These are phyloP conservation scores for Penicillium sp. DNA, from an alignment of 2,329 filamentous ascomycete species.

Conservation along the genomic window DNA sequence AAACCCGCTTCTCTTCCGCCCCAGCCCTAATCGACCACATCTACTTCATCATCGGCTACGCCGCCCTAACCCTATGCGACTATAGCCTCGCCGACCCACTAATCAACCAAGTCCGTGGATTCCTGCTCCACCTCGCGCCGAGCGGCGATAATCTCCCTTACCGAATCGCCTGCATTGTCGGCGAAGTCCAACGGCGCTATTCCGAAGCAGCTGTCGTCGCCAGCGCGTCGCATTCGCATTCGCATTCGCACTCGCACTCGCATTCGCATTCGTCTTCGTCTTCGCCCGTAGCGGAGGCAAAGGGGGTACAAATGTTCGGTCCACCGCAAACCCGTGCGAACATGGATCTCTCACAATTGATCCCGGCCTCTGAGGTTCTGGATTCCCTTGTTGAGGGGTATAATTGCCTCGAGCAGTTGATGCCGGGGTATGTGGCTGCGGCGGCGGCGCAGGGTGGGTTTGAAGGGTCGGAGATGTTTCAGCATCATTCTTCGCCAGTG, in stretches of 20 bases:
- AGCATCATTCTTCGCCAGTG: constrained; percentile 2
- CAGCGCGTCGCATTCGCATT: constrained; percentile 5
- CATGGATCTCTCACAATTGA: constrained; percentile 26
- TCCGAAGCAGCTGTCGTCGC: constrained; percentile 20
- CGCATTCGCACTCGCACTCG: constrained; percentile 20
- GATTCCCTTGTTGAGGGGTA: constrained; percentile 28
- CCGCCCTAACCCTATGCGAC: constrained; percentile 37
- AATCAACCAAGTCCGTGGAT: constrained; percentile 35
- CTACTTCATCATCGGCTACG: constrained; percentile 37
- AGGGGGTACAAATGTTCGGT: constrained; percentile 11
- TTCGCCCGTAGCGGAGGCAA: constrained; percentile 10
- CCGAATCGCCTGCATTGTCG: constrained; percentile 33
- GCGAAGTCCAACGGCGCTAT: constrained; percentile 33
- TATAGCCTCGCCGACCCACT: constrained; percentile 34
- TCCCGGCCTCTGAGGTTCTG: constrained; percentile 19
- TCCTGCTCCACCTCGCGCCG: constrained; percentile 34
- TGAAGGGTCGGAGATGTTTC: constrained; percentile 20
- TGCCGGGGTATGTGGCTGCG: constrained; percentile 20
- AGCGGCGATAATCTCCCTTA: constrained; percentile 36
- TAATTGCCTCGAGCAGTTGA: constrained; percentile 27
- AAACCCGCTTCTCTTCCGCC: constrained; percentile 33
- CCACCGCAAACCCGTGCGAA: constrained; percentile 1
- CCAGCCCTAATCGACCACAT: constrained; percentile 33
- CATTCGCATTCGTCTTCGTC: constrained; percentile 19
- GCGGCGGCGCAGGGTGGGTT: constrained; percentile 15